phyloP scores from a whole-genome alignment of 2,329 filamentous ascomycete genomes.

The Beauveria sp. region DNA sequence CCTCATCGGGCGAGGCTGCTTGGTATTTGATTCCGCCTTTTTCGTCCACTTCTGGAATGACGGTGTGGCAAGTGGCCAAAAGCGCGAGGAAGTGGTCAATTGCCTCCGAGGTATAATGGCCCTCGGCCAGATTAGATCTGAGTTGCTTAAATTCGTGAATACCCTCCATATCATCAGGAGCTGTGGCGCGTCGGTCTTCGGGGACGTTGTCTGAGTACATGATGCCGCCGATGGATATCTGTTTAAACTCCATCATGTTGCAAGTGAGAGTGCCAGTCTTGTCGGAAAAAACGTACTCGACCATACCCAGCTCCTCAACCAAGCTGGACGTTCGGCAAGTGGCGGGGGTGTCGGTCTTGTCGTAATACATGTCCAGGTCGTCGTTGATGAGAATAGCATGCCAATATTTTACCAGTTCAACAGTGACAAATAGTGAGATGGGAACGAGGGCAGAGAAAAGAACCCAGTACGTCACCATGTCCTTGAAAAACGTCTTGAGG shows the following conservation, averaged over 20 bases:
- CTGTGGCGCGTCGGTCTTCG: slow-evolving; percentile 75
- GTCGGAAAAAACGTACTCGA: slow-evolving; percentile 97
- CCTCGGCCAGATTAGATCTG: slow-evolving; percentile 55
- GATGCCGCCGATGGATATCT: slow-evolving; percentile 85
- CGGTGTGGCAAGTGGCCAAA: slow-evolving; percentile 87
- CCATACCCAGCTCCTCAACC: slow-evolving; percentile 95
- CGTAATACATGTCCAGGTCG: slow-evolving; percentile 96
- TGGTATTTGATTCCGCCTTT: slow-evolving; percentile 91
- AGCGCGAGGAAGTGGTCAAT: slow-evolving; percentile 80
- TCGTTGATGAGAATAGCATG: slow-evolving; percentile 97
- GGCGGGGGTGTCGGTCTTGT: slow-evolving; percentile 88
- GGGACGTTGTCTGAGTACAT: slow-evolving; percentile 90
- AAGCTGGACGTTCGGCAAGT: slow-evolving; percentile 94
- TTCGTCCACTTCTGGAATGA: slow-evolving; percentile 84
- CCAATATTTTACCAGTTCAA: slow-evolving; percentile 97
- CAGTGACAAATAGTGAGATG: slow-evolving; percentile 94
- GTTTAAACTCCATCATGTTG: slow-evolving; percentile 98
- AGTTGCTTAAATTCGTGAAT: slow-evolving; percentile 80
- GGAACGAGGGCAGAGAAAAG: slow-evolving; percentile 93
- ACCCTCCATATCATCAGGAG: slow-evolving; percentile 71
- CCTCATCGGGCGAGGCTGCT: slow-evolving; percentile 93
- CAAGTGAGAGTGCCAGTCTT: slow-evolving; percentile 97
- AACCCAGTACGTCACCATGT: slow-evolving; percentile 98
- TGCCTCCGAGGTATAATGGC: slow-evolving; percentile 40
- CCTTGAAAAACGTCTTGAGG: slow-evolving; percentile 79